Percentiles rank a stretch among this genome's conserved stretches.
Conservation (phyloP, 2,329 filamentous ascomycete species). For the Mycocentrospora acerina region DNA sequence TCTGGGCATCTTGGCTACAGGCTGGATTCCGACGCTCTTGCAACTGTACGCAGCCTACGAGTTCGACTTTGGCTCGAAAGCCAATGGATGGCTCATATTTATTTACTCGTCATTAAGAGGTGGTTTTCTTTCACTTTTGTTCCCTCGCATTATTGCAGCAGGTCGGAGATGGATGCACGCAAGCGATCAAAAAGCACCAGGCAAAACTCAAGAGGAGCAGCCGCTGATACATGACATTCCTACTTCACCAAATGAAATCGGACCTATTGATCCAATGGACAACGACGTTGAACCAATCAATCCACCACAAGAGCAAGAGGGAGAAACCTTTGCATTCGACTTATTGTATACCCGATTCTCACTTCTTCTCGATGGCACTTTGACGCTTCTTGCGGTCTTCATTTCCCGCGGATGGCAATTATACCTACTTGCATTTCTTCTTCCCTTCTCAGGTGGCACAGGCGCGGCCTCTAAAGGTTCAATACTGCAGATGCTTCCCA, state of each 20-base stretch:
- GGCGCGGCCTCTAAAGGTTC: conserved; percentile 70
- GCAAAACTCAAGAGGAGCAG: conserved; percentile 9
- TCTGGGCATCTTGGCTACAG: conserved; percentile 67
- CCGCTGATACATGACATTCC: conserved; percentile 24
- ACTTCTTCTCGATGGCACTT: conserved; percentile 62
- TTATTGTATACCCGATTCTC: conserved; percentile 68
- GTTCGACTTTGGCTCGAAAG: conserved; percentile 47
- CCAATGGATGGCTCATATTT: conserved; percentile 50
- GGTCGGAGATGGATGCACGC: conserved; percentile 46
- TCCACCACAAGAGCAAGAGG: conserved; percentile 40
- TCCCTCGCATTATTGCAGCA: conserved; percentile 46
- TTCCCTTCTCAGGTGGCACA: conserved; percentile 69
- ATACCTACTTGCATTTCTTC: conserved; percentile 64
- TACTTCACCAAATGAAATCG: conserved; percentile 33
- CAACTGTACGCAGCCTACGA: conserved; percentile 52
- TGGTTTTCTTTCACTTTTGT: conserved; percentile 47
- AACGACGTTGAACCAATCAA: conserved; percentile 51
- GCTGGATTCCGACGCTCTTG: conserved; percentile 63
- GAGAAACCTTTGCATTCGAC: conserved; percentile 62
- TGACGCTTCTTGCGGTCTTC: conserved; percentile 65
- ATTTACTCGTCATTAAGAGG: conserved; percentile 49
- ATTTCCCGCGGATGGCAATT: conserved; percentile 67
- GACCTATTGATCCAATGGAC: conserved; percentile 52
- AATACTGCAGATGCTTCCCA: conserved; percentile 69
- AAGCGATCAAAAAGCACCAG: conserved; percentile 14